A percentile compares a stretch with the other conserved stretches of the same genome.
phyloP scores from a whole-genome alignment of 2,329 filamentous ascomycete genomes.

The Tolypocladium sp. region DNA sequence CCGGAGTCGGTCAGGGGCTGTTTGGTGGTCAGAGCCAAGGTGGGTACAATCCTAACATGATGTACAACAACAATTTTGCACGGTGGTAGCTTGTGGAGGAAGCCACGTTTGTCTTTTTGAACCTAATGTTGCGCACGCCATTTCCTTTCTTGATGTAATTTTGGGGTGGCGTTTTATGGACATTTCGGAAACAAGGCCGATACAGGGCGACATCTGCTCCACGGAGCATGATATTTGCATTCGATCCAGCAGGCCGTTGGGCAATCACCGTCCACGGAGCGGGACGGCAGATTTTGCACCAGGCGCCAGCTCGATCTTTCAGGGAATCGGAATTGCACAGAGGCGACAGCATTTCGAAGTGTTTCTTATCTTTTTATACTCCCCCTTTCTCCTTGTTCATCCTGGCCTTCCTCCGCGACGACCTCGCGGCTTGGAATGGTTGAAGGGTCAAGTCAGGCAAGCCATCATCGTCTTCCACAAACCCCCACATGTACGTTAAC shows the following conservation, averaged over 20 bases:
- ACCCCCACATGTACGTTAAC: slow-evolving; percentile 58
- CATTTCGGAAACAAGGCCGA: slow-evolving; percentile 11
- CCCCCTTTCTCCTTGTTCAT: slow-evolving; percentile 6
- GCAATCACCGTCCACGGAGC: slow-evolving; percentile 15
- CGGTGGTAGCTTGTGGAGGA: slow-evolving; percentile 46
- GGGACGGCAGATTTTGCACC: slow-evolving; percentile 16
- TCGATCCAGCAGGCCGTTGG: slow-evolving; percentile 21
- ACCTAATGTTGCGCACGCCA: slow-evolving; percentile 7
- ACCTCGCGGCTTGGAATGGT: slow-evolving; percentile 3
- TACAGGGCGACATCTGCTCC: slow-evolving; percentile 13
- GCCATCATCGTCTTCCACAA: slow-evolving; percentile 63
- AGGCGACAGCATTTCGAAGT: slow-evolving; percentile 7
- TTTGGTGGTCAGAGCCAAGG: slow-evolving; percentile 85
- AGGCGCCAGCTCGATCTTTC: slow-evolving; percentile 19
- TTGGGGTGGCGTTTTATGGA: slow-evolving; percentile 17
- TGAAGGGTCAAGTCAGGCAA: slow-evolving; percentile 43
- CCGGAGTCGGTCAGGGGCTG: slow-evolving; percentile 78
- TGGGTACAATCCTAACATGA: slow-evolving; percentile 85
- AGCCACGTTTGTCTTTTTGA: slow-evolving; percentile 12
- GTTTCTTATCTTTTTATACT: slow-evolving; percentile 5
- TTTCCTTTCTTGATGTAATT: slow-evolving; percentile 9
- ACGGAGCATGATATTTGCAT: slow-evolving; percentile 18
- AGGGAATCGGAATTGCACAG: slow-evolving; percentile 11
- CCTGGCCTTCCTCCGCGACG: slow-evolving; percentile 5
- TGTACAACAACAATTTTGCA: slow-evolving; percentile 66